phyloP scores from a whole-genome alignment of 164 flowering plant species.

The Vitis cinerea region DNA sequence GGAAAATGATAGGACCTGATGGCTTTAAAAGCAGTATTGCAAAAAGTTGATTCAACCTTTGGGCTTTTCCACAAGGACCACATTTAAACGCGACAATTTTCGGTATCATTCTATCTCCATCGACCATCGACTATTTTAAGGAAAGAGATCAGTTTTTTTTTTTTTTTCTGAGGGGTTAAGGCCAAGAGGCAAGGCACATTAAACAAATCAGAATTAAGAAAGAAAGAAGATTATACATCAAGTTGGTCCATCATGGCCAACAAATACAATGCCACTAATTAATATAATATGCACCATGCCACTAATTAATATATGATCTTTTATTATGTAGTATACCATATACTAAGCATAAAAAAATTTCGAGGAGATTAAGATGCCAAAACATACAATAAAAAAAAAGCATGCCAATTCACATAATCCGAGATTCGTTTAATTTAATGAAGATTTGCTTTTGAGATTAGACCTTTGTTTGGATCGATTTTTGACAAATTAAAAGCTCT shows the following conservation, averaged over 20 bases:
- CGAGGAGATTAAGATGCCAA: slow-evolving; percentile 33
- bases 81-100: too few relatives aligned
- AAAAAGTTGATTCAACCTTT: too few relatives aligned
- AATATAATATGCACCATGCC: slow-evolving; percentile 1
- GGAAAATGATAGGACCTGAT: too few relatives aligned
- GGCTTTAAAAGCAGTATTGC: too few relatives aligned
- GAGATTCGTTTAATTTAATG: background rate
- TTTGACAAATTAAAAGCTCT: too few relatives aligned
- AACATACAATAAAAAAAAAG: background rate
- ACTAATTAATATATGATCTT: background rate
- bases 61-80: too few relatives aligned
- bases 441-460: slow-evolving; percentile 1
- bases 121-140: too few relatives aligned
- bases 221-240: too few relatives aligned
- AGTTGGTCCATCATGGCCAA: slow-evolving; percentile 5
- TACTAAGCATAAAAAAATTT: slow-evolving; percentile 11
- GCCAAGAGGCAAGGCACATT: background rate
- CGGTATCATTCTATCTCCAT: too few relatives aligned
- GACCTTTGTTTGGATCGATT: too few relatives aligned
- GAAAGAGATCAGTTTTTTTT: too few relatives aligned
- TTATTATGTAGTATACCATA: background rate
- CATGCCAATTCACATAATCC: slow-evolving; percentile 8
- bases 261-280: slow-evolving; percentile 10
- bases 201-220: background rate
- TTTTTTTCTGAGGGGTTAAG: too few relatives aligned